A percentile compares a stretch with the other conserved stretches of the same genome.
Evolutionary conservation across 2,329 filamentous ascomycete species (phyloP).

Genomic region (Fusarium veterinarium): DNA sequence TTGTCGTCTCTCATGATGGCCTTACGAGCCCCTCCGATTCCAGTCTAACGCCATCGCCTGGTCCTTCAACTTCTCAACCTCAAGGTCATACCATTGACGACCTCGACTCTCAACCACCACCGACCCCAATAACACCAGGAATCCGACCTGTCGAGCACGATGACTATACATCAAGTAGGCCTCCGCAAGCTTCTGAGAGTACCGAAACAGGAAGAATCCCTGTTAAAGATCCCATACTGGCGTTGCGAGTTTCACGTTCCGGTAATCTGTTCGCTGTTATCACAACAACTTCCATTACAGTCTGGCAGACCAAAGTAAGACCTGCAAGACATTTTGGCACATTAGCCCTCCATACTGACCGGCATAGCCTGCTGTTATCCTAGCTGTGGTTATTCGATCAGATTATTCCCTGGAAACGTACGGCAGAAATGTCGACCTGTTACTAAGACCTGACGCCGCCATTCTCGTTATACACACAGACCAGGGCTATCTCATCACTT

Average conservation of each 20-base stretch:
- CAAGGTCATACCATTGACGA: conserved; percentile 49
- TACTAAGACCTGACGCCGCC: conserved; percentile 90
- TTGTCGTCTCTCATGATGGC: conserved; percentile 71
- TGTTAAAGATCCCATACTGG: conserved; percentile 74
- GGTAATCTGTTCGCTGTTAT: conserved; percentile 90
- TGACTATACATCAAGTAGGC: conserved; percentile 46
- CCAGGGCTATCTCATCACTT: conserved; percentile 90
- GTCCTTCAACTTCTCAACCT: conserved; percentile 35
- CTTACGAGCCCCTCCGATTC: conserved; percentile 52
- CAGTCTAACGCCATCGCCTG: conserved; percentile 36
- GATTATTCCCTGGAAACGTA: conserved; percentile 82
- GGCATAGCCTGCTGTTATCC: conserved; percentile 82
- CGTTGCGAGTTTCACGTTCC: conserved; percentile 79
- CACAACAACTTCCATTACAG: conserved; percentile 84
- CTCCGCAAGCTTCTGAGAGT: conserved; percentile 42
- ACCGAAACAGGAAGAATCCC: conserved; percentile 52
- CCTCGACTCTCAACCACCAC: conserved; percentile 49
- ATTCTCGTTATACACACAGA: conserved; percentile 92
- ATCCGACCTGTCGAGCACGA: conserved; percentile 70
- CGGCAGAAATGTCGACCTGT: conserved; percentile 83
- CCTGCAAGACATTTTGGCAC: background rate
- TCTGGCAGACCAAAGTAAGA: conserved; percentile 94
- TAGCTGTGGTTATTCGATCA: conserved; percentile 88
- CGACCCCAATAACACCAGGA: conserved; percentile 66
- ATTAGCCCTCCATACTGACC: conserved; percentile 22